Evolutionary conservation across 2,329 filamentous ascomycete species (phyloP), one percentile per base, ranked within the genome.

Genomic region (Phaeosphaeria sp.): DNA sequence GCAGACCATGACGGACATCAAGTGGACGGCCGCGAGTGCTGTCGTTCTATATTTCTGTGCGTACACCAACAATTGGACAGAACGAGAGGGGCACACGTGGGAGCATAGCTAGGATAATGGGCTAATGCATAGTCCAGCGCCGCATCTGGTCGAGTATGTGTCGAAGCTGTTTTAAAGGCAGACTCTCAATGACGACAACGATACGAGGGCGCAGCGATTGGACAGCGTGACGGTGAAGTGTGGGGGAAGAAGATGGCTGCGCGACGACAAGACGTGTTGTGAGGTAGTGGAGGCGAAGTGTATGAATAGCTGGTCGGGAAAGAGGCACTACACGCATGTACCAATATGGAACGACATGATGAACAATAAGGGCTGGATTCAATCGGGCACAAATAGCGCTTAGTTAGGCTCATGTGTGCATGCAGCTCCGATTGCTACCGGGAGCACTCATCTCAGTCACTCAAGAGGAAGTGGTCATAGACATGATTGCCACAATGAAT

Each of bases 1-100:
- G 59, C 85, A 89, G 75, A 90, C 91, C 50, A 81, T 81, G 71
- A 82, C 84, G 67, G 90, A 88, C 50, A 81, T 94, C 66, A 87
- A 90, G 80, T 84, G 83, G 69, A 89, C 89, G 61, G 74, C 89
- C 54, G 84, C 86, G 40, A 87, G 87, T 17, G 88, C 88, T 62
- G 82, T 89, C 40, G 77, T 91, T 49, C 84, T 95, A 49, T 94
- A 94, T 75, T 80, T 95, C 59, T 92, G 91, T 95, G 87, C 56
- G 90, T 45, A 21, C 30, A 15, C 7, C 7, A 36, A 36, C 7
- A 36, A 36, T 7, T 18, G 4, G 2, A 43, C 11, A 7, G 30
- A 7, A 27, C 33, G 13, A 13, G 2, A 18, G 25, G n/a, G 7
- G 20, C 7, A 30, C 20, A 39, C 13, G 7, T 11, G 8, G 13